Percentiles rank a stretch among this genome's conserved stretches.
Conservation (phyloP, 257 asterid genomes). For the Leonotis leonurus region DNA sequence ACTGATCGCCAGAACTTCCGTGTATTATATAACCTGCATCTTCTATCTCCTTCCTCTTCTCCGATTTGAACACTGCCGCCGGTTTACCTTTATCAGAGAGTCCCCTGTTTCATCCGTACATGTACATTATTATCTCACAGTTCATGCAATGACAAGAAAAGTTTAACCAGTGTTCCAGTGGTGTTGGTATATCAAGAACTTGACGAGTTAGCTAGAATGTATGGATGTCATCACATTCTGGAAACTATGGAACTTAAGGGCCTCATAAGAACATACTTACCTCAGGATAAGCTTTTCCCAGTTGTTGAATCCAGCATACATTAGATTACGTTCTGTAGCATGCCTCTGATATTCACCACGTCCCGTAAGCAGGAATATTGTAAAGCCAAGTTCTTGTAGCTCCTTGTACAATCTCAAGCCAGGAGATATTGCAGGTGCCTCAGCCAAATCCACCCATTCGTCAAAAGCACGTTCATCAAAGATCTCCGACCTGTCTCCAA, state of each 20-base stretch:
- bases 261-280: constrained; percentile 25
- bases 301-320: constrained; percentile 51
- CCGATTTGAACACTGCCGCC: constrained; percentile 64
- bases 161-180: not conserved
- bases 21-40: constrained; percentile 67
- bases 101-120: constrained; percentile 42
- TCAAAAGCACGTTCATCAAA: constrained; percentile 51
- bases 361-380: constrained; percentile 68
- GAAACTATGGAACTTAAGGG: not conserved
- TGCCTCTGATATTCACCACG: constrained; percentile 70
- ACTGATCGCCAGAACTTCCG: constrained; percentile 87
- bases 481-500: constrained; percentile 42
- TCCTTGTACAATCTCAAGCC: constrained; percentile 63
- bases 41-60: constrained; percentile 67
- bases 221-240: not conserved
- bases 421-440: constrained; percentile 67
- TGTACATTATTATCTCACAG: not conserved
- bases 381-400: constrained; percentile 53
- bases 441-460: constrained; percentile 62
- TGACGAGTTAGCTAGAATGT: not conserved
- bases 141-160: not conserved
- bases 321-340: constrained; percentile 47
- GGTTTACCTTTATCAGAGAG: constrained; percentile 46
- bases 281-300: constrained; percentile 84
- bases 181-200: not conserved